Conservation (phyloP, 768 basidiomycete species). For the Trichaptum fuscoviolaceum region DNA sequence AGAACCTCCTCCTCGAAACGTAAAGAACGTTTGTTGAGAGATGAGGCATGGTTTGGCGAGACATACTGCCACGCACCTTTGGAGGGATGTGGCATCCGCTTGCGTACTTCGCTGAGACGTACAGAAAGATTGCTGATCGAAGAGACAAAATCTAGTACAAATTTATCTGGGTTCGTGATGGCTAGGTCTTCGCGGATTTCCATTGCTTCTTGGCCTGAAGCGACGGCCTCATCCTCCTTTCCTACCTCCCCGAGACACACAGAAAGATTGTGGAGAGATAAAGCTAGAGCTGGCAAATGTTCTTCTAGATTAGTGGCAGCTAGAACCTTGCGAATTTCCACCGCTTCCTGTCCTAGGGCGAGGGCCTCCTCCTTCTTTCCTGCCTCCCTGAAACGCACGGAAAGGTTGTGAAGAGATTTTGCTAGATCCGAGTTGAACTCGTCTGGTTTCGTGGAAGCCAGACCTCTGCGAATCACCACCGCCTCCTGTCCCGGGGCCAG, state of each 20-base stretch:
- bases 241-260: not conserved
- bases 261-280: not conserved
- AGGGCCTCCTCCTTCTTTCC: constrained; percentile 6
- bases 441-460: not conserved
- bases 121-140: no score
- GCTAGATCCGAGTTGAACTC: constrained; percentile 4
- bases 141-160: no score
- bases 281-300: not conserved
- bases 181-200: no score
- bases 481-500: constrained; percentile 7
- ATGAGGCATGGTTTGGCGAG: no score
- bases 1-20: no score
- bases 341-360: not conserved
- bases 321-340: not conserved
- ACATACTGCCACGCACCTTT: no score
- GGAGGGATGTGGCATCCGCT: no score
- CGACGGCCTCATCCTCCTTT: not conserved
- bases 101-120: no score
- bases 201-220: not conserved
- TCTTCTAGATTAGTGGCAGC: not conserved
- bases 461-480: not conserved
- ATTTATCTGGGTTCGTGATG: no score
- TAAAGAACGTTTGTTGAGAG: no score
- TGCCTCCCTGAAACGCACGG: constrained; percentile 4
- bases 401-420: constrained; percentile 5